A percentile compares a stretch with the other conserved stretches of the same genome.
phyloP scores from a whole-genome alignment of 1,284 basidiomycete genomes.

The Tilletia caries region DNA sequence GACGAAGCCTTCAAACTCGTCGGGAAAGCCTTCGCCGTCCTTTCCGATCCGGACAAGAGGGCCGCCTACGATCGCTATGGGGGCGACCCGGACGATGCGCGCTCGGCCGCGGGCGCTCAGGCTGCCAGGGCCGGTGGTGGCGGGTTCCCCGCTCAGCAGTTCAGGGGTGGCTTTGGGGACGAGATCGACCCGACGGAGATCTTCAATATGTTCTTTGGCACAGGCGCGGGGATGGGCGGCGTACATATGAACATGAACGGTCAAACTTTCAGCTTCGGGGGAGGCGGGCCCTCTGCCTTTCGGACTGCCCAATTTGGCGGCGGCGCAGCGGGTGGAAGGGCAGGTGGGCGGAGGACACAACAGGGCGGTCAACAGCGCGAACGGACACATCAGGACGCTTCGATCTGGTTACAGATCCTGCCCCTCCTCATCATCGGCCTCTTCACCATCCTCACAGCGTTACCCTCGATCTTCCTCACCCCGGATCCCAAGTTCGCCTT shows the following conservation, averaged over 20 bases:
- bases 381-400: constrained; percentile 62
- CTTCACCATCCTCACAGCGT: constrained; percentile 72
- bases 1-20: constrained; percentile 99
- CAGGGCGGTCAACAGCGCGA: constrained; percentile 44
- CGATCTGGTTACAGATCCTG: constrained; percentile 74
- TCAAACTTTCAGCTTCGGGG: constrained; percentile 47
- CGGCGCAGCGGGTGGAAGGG: neutral
- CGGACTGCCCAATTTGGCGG: constrained; percentile 37
- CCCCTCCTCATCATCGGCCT: constrained; percentile 62
- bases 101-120: constrained; percentile 62
- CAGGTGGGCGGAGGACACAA: neutral
- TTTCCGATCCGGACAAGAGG: constrained; percentile 41
- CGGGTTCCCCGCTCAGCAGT: constrained; percentile 20
- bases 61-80: constrained; percentile 48
- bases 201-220: constrained; percentile 98
- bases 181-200: constrained; percentile 92
- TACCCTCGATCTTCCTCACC: constrained; percentile 68
- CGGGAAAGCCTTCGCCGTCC: constrained; percentile 91
- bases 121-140: constrained; percentile 30
- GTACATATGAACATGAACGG: constrained; percentile 24
- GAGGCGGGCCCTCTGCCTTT: constrained; percentile 40
- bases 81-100: constrained; percentile 72
- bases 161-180: constrained; percentile 60
- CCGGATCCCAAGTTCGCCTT: constrained; percentile 82
- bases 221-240: constrained; percentile 59